Evolutionary conservation across 768 basidiomycete genomes (phyloP).

Genomic region (Hericium coralloides): DNA sequence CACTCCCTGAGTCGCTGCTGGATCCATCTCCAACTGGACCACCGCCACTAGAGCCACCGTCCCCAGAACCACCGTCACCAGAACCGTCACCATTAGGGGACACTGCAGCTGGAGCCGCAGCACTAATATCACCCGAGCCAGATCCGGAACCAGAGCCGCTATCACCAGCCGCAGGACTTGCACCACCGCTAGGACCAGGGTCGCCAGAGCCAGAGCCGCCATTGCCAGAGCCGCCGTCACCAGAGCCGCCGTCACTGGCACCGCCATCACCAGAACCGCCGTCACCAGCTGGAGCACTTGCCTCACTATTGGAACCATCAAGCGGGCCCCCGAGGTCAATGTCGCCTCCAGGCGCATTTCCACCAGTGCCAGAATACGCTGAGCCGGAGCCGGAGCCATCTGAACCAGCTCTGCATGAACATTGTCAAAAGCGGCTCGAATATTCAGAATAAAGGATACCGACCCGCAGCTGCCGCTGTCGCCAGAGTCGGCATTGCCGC

Average conservation of each 20-base stretch:
- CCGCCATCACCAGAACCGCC: not conserved
- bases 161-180: not conserved
- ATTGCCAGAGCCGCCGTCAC: not conserved
- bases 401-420: too few species aligned
- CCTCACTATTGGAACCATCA: not conserved
- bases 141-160: not conserved
- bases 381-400: not conserved
- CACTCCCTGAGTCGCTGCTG: not conserved
- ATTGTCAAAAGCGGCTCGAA: too few species aligned
- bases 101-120: not conserved
- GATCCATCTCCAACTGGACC: not conserved
- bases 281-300: not conserved
- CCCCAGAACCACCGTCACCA: not conserved
- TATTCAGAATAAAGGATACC: not conserved
- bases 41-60: not conserved
- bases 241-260: not conserved
- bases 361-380: not conserved
- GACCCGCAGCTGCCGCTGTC: conserved; percentile 7
- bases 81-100: not conserved
- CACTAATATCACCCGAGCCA: not conserved
- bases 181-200: not conserved
- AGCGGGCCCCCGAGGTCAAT: not conserved
- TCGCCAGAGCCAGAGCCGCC: not conserved
- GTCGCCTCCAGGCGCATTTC: not conserved
- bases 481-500: conserved; percentile 14